phyloP scores from a whole-genome alignment of 1,284 basidiomycete species.

The Peniophora sp. region DNA sequence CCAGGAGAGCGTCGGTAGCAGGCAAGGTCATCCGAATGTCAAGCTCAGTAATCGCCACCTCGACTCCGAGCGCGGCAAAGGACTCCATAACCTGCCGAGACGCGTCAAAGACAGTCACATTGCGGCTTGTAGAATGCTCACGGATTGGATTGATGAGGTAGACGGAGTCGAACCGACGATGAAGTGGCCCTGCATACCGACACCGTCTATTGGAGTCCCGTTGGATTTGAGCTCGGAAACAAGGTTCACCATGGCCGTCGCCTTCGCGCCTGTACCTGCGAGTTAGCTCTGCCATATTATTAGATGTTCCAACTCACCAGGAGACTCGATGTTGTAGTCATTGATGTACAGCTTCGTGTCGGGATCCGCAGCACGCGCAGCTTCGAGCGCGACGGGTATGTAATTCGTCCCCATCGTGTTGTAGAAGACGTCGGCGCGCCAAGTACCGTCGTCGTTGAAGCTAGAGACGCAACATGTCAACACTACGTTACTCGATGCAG shows the following conservation, averaged over 20 bases:
- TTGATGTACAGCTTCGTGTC: constrained; percentile 37
- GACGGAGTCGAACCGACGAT: constrained; percentile 39
- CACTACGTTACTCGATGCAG: no score
- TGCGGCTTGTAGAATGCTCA: no score
- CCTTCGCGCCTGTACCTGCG: constrained; percentile 26
- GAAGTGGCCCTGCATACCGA: constrained; percentile 43
- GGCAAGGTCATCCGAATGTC: constrained; percentile 47
- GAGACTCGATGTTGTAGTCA: constrained; percentile 46
- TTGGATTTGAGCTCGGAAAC: constrained; percentile 31
- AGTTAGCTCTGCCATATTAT: neutral
- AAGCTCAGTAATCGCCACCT: constrained; percentile 49
- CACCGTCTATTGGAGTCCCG: constrained; percentile 39
- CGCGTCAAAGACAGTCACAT: no score
- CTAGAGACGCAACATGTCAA: no score
- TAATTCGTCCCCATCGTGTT: constrained; percentile 35
- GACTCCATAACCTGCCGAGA: constrained; percentile 20
- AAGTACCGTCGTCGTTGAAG: constrained; percentile 53
- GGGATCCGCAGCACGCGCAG: constrained; percentile 38
- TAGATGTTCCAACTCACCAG: neutral
- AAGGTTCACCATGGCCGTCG: constrained; percentile 36
- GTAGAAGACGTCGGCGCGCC: constrained; percentile 38
- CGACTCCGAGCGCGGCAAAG: constrained; percentile 42
- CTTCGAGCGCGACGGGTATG: constrained; percentile 34
- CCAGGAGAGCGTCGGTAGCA: constrained; percentile 34
- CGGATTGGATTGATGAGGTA: constrained; percentile 25